phyloP scores from a whole-genome alignment of 2,329 filamentous ascomycete genomes.

The Calonectria hawksworthii region DNA sequence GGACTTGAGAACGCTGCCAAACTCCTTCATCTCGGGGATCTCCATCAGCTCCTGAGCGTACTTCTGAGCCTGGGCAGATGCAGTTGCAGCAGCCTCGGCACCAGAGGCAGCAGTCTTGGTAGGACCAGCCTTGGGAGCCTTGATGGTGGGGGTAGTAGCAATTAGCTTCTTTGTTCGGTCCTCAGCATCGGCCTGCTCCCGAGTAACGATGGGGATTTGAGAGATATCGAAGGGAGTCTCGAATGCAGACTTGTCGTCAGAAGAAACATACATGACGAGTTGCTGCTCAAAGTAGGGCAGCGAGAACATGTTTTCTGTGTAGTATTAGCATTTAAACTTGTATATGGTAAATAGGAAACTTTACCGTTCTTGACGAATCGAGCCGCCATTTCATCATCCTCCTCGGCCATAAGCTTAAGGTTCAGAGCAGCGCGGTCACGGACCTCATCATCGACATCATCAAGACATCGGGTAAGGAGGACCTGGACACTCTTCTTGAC shows the following conservation, averaged over 20 bases:
- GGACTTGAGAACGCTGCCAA: constrained; percentile 93
- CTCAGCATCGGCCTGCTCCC: constrained; percentile 95
- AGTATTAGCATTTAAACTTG: constrained; percentile 25
- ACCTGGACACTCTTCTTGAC: constrained; percentile 97
- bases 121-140: constrained; percentile 87
- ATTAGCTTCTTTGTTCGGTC: constrained; percentile 98
- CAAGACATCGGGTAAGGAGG: constrained; percentile 90
- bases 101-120: constrained; percentile 78
- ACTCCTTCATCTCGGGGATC: constrained; percentile 92
- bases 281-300: constrained; percentile 96
- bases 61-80: constrained; percentile 85
- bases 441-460: constrained; percentile 98
- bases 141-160: constrained; percentile 91
- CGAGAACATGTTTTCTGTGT: constrained; percentile 90
- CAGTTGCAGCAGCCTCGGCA: constrained; percentile 81
- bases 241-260: constrained; percentile 89
- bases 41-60: constrained; percentile 89
- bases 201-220: constrained; percentile 91
- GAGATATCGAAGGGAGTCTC: constrained; percentile 89
- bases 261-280: constrained; percentile 96
- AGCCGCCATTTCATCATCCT: constrained; percentile 88
- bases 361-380: constrained; percentile 94
- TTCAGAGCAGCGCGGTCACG: constrained; percentile 95
- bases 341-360: background rate
- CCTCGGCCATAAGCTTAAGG: constrained; percentile 90